Conservation (phyloP, 2,329 filamentous ascomycete species). For the Chalara sp. region DNA sequence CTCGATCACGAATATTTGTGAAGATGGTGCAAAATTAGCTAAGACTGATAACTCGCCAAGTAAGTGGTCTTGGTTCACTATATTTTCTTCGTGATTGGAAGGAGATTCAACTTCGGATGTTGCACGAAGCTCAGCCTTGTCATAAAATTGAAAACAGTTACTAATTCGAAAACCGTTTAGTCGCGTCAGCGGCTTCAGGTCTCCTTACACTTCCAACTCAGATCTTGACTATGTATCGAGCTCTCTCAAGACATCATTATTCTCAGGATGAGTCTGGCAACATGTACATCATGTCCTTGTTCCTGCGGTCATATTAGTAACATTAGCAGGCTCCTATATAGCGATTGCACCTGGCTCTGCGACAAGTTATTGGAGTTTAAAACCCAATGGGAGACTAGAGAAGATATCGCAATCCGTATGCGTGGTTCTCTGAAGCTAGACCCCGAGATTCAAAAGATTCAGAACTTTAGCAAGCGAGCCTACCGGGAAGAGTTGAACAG, state of each 20-base stretch:
- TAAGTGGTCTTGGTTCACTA: constrained; percentile 10
- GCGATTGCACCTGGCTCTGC: constrained; percentile 58
- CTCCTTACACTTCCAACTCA: constrained; percentile 68
- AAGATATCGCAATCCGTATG: constrained; percentile 43
- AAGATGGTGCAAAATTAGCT: constrained; percentile 56
- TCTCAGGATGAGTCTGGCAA: constrained; percentile 53
- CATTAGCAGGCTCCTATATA: constrained; percentile 54
- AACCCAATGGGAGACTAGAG: constrained; percentile 44
- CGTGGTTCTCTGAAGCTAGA: constrained; percentile 51
- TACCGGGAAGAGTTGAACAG: constrained; percentile 55
- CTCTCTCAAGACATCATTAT: constrained; percentile 70
- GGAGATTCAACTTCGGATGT: too few species aligned
- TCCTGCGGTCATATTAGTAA: background rate
- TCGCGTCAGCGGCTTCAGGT: constrained; percentile 61
- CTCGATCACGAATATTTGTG: constrained; percentile 52
- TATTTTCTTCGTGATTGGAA: background rate
- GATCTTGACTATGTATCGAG: constrained; percentile 71
- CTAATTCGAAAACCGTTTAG: constrained; percentile 31
- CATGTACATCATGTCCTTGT: constrained; percentile 41
- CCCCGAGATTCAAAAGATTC: constrained; percentile 51
- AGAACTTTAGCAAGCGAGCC: constrained; percentile 53
- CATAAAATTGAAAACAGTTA: background rate
- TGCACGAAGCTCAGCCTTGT: too few species aligned
- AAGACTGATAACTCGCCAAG: constrained; percentile 29
- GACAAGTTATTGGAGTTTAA: constrained; percentile 47